Evolutionary conservation across 1,139 yeast genomes (phyloP).

Genomic region (Taphrina sp.): DNA sequence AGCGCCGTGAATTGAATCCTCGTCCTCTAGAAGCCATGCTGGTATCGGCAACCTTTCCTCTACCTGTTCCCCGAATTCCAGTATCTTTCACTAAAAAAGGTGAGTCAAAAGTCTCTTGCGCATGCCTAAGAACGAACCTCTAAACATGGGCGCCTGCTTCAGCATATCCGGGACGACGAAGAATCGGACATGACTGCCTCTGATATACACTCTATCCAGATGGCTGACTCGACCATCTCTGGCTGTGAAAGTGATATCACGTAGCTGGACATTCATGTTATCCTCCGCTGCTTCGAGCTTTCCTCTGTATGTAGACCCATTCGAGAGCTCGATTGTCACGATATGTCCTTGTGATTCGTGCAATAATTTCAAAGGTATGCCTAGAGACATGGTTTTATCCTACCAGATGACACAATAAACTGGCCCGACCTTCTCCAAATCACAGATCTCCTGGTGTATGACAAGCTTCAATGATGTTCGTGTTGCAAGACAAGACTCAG

Average conservation of each 20-base stretch:
- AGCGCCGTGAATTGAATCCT: slow-evolving; percentile 14
- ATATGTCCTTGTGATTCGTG: slow-evolving; percentile 82
- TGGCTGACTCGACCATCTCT: slow-evolving; percentile 72
- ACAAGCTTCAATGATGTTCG: too few relatives aligned
- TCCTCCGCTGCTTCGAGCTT: slow-evolving; percentile 54
- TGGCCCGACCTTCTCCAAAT: too few relatives aligned
- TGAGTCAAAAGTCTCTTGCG: background rate
- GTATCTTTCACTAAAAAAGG: slow-evolving; percentile 15
- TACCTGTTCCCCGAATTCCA: slow-evolving; percentile 24
- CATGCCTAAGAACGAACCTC: slow-evolving; percentile 9
- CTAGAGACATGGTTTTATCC: slow-evolving; percentile 51
- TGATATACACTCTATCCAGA: slow-evolving; percentile 79
- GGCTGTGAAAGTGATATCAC: slow-evolving; percentile 78
- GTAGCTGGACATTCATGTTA: slow-evolving; percentile 86
- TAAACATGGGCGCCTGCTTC: slow-evolving; percentile 39
- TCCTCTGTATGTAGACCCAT: slow-evolving; percentile 50
- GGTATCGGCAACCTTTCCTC: slow-evolving; percentile 30
- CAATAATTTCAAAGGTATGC: slow-evolving; percentile 80
- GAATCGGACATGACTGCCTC: slow-evolving; percentile 88
- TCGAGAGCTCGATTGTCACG: slow-evolving; percentile 74
- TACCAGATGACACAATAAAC: too few relatives aligned
- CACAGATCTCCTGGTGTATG: too few relatives aligned
- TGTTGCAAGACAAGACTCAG: too few relatives aligned
- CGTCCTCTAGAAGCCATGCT: slow-evolving; percentile 28
- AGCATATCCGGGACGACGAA: slow-evolving; percentile 86